Evolutionary conservation across 352 stramenopile species (phyloP), one percentile per base, ranked within the genome.

Genomic region (Phytophthora chlamydospora): DNA sequence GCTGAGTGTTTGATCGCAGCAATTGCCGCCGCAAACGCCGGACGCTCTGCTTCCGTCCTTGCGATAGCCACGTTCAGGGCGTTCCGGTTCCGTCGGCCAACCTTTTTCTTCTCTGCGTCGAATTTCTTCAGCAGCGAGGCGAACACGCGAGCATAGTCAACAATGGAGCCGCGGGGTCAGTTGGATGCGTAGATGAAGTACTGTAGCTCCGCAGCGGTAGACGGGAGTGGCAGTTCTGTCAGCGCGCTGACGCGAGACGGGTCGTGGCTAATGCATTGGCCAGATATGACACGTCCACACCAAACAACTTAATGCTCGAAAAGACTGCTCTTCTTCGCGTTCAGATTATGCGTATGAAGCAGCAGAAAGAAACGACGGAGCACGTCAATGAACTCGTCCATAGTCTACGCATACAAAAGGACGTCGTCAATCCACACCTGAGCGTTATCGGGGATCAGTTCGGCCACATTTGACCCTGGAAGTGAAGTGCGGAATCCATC

Each of bases 401-500:
- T 14, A 17, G 40, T 53, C 33, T 65, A 45, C 6, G 45, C 44
- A 14, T 54, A 76, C 6, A 76, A 2, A 14, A 73, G 33, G 13
- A 68, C 47, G 21, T 75, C 61, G 48, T 68, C 66, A 34, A 75
- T 63, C 52, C 60, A 71, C 11, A 65, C 42, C 38, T 66, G 17
- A 10, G 29, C 35, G n/a, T 68, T 50, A 16, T 61, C 36, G 6
- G 52, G 40, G 13, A 75, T 39, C 27, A 72, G 21, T 3, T 42
- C 12, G 2, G 4, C 40, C 5, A 68, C 31, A 58, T 65, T 39
- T 49, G 46, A 2, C 14, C 10, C 12, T 68, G 38, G 24, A 73
- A 64, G 16, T 56, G 33, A 0, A 62, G 35, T 1, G 47, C 47
- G 0, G 24, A 51, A 19, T 67, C 59, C 21, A 32, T 58, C 0